Evolutionary conservation across 164 flowering plant species (phyloP).

Genomic region (Magnolia changhungtana): DNA sequence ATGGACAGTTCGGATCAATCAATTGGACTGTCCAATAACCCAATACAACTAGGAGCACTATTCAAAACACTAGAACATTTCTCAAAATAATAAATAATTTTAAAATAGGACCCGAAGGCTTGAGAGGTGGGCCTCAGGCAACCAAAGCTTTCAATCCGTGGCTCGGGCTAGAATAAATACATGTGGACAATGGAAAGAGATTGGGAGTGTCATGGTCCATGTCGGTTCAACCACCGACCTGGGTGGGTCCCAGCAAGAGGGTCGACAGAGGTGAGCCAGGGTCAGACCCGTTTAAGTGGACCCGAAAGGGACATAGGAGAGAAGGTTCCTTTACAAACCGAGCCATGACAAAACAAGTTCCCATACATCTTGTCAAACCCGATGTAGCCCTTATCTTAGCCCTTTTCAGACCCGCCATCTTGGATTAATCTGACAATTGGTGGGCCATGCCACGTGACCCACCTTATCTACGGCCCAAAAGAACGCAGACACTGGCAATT

Average conservation of each 20-base stretch:
- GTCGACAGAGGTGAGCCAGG: background rate
- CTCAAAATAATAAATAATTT: no score
- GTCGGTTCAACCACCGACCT: background rate
- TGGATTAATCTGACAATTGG: background rate
- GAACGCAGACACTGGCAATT: background rate
- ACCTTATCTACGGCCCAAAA: background rate
- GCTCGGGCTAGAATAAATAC: background rate
- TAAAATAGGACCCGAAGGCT: background rate
- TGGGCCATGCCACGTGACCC: background rate
- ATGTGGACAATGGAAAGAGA: background rate
- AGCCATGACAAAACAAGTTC: background rate
- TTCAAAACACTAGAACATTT: no score
- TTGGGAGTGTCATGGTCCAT: background rate
- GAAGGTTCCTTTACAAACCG: background rate
- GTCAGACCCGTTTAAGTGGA: background rate
- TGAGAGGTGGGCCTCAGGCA: background rate
- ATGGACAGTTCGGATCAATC: no score
- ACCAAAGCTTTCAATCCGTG: background rate
- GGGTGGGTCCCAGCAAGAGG: background rate
- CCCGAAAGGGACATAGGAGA: background rate
- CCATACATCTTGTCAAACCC: background rate
- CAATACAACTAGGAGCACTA: no score
- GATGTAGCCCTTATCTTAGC: background rate
- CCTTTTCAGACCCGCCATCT: background rate
- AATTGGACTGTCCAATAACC: no score